phyloP scores from a whole-genome alignment of 768 basidiomycete species.

The Termitomyces sp. region DNA sequence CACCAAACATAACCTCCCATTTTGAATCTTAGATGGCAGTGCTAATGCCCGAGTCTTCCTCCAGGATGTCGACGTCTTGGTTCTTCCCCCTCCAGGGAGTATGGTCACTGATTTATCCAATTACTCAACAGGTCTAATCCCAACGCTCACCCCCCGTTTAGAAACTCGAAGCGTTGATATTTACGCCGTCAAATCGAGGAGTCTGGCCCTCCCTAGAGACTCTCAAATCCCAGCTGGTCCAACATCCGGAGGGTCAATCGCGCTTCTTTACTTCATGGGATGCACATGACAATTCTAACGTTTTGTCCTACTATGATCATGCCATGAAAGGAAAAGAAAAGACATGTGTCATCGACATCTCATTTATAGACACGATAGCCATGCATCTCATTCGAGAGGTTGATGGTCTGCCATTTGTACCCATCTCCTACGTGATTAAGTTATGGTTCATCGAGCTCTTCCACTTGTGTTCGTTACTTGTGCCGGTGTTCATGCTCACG shows the following conservation, averaged over 20 bases:
- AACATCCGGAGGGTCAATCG: background rate
- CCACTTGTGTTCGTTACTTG: no score
- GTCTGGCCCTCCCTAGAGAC: background rate
- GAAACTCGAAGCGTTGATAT: background rate
- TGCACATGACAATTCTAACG: background rate
- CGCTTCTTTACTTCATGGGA: background rate
- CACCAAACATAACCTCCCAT: no score
- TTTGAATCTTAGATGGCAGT: background rate
- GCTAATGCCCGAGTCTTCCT: background rate
- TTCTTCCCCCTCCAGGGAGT: constrained; percentile 16
- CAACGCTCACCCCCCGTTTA: background rate
- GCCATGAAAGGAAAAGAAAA: background rate
- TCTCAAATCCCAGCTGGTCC: background rate
- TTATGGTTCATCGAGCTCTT: no score
- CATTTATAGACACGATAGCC: background rate
- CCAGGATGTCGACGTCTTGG: no score
- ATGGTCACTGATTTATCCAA: constrained; percentile 10
- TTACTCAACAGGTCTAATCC: background rate
- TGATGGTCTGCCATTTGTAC: background rate
- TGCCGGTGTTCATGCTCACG: no score
- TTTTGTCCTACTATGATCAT: background rate
- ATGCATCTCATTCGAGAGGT: background rate
- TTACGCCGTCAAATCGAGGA: background rate
- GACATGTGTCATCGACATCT: background rate
- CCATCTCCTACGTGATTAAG: no score